These are phyloP conservation scores for Suillus weaverae DNA, from an alignment of 768 basidiomycete species.

Conservation along the genomic window DNA sequence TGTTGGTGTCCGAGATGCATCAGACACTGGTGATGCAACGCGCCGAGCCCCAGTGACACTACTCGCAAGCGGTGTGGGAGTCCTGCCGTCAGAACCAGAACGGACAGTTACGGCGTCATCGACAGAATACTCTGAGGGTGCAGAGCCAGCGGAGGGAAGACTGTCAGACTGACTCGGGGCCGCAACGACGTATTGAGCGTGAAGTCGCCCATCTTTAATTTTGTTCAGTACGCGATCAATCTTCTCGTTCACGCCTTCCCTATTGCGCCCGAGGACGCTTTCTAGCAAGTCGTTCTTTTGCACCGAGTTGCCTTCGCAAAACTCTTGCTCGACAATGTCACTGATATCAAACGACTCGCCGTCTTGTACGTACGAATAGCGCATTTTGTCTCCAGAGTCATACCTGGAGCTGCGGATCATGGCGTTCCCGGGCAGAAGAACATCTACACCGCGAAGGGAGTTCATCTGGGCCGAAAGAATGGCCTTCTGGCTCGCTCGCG, in stretches of 20 bases:
- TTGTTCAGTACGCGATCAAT: constrained; percentile 74
- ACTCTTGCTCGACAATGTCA: constrained; percentile 89
- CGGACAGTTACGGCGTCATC: constrained; percentile 34
- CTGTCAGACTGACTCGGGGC: constrained; percentile 20
- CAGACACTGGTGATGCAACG: constrained; percentile 22
- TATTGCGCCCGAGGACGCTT: constrained; percentile 58
- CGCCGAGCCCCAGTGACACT: constrained; percentile 17
- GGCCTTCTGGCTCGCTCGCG: constrained; percentile 80
- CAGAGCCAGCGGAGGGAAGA: constrained; percentile 28
- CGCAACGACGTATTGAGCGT: constrained; percentile 24
- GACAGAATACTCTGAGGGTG: constrained; percentile 54
- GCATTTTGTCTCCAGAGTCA: constrained; percentile 68
- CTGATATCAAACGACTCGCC: constrained; percentile 94
- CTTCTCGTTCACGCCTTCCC: constrained; percentile 65
- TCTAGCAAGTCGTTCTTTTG: constrained; percentile 65
- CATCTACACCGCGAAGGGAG: constrained; percentile 83
- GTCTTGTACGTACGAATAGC: constrained; percentile 94
- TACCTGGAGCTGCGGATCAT: constrained; percentile 83
- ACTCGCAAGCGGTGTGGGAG: constrained; percentile 30
- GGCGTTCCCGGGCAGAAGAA: constrained; percentile 81
- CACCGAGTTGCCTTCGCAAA: constrained; percentile 49
- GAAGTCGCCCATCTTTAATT: constrained; percentile 63
- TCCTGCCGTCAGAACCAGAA: constrained; percentile 22
- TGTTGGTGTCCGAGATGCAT: constrained; percentile 28
- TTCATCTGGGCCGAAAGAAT: constrained; percentile 87